These are phyloP conservation scores for Crithidia thermophila DNA, from an alignment of 208 protist genomes.

Conservation along the genomic window DNA sequence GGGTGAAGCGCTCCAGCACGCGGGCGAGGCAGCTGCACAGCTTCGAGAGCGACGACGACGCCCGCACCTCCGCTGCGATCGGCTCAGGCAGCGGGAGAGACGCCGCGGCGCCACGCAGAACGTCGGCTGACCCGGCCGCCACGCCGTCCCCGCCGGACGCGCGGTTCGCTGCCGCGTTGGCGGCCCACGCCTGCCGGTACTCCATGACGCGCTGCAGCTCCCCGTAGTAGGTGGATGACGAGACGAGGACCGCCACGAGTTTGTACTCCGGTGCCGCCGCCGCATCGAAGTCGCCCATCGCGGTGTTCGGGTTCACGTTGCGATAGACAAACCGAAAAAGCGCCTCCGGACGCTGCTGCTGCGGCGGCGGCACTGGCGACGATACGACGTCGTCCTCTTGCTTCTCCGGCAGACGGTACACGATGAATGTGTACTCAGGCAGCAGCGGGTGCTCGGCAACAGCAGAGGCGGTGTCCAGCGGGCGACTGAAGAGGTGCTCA, in stretches of 20 bases:
- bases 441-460: constrained; percentile 63
- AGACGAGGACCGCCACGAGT: constrained; percentile 79
- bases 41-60: constrained; percentile 21
- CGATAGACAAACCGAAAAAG: constrained; percentile 87
- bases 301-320: constrained; percentile 43
- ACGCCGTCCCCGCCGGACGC: neutral
- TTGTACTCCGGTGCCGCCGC: constrained; percentile 60
- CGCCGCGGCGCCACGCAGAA: neutral
- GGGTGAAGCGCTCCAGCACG: constrained; percentile 28
- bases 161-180: constrained; percentile 4
- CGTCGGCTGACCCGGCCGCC: neutral
- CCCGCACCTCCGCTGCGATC: constrained; percentile 24
- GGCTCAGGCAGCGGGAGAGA: constrained; percentile 16
- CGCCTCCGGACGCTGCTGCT: constrained; percentile 28
- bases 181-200: constrained; percentile 28
- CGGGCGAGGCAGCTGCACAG: constrained; percentile 24
- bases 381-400: neutral
- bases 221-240: constrained; percentile 38
- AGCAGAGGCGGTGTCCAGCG: constrained; percentile 25
- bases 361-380: neutral
- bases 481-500: constrained; percentile 43
- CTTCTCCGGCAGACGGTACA: constrained; percentile 59
- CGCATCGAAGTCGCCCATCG: neutral
- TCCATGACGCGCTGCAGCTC: constrained; percentile 31
- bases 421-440: constrained; percentile 80